Base-by-base conservation (phyloP, 345 rosid species). In the Noccaea bulbosa region DNA sequence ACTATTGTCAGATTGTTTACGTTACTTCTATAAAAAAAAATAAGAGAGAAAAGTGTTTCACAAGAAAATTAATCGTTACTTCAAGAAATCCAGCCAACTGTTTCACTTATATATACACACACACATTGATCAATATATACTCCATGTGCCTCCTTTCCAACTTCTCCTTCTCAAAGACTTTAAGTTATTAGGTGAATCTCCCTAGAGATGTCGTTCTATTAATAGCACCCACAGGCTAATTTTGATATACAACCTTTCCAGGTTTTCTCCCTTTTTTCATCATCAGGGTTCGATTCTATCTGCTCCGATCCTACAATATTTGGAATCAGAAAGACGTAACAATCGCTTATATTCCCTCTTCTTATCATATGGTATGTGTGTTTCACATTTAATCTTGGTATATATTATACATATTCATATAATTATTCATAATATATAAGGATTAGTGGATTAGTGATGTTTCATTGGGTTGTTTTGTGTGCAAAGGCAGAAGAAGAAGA, bases 301-400 rank as follows among this genome's bases (percentile, higher is more conserved):
- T 52, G 64, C 17, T 63, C 22, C 35, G n/a, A n/a, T 71, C 44
- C 35, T 11, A 27, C 33, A 46, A 54, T 63, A 48, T 53, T 53
- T 6, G 24, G 41, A 56, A 30, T 35, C 17, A 54, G 10, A 63
- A 39, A 11, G 35, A 38, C 35, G 37, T 27, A 11, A 67, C 6
- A 57, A 37, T 37, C 37, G 41, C 41, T 52, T 34, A 8, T 34
- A 10, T 3, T 46, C 60, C 58, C 62, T 51, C 61, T 51, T 62
- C 17, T 62, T 33, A 60, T 50, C 53, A 52, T 41, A 53, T 20
- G 70, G 76, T 63, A 63, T 7, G 76, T 54, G 45, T 16, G 30
- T 63, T 45, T 12, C 35, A 50, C 34, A 30, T 17, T 15, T 30
- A 5, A 27, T 34, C 11, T 46, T 11, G 51, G 11, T 24, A 22